Percentiles rank a stretch among this genome's conserved stretches.
Evolutionary conservation across 2,329 filamentous ascomycete species (phyloP).

Genomic region (Phyllosticta citrichinensis): DNA sequence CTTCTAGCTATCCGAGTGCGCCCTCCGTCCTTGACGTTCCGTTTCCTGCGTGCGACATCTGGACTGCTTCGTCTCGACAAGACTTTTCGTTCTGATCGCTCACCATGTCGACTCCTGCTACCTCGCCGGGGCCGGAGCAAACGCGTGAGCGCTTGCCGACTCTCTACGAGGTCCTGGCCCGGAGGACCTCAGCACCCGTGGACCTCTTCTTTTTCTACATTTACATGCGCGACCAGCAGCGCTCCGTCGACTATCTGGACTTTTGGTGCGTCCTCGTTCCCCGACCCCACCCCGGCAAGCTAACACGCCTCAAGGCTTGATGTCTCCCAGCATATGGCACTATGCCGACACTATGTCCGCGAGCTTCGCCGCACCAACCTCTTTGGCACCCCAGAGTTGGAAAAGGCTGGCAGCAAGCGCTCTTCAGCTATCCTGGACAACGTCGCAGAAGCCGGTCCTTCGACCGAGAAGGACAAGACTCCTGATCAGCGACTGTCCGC

Average conservation of each 20-base stretch:
- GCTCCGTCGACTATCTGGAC: slow-evolving; percentile 94
- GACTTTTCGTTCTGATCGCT: not conserved
- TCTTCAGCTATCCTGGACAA: slow-evolving; percentile 71
- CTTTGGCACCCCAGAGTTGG: slow-evolving; percentile 81
- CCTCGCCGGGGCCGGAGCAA: slow-evolving; percentile 11
- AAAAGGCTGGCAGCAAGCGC: slow-evolving; percentile 66
- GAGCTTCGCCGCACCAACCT: slow-evolving; percentile 89
- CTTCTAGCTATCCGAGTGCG: not conserved
- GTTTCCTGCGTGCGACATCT: not conserved
- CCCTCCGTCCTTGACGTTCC: not conserved
- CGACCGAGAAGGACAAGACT: slow-evolving; percentile 55
- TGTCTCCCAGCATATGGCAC: slow-evolving; percentile 96
- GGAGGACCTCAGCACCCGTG: slow-evolving; percentile 87
- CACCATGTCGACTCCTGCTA: slow-evolving; percentile 8
- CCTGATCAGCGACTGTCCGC: slow-evolving; percentile 86
- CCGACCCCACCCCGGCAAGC: not conserved
- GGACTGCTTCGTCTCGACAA: not conserved
- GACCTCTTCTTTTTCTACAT: slow-evolving; percentile 99
- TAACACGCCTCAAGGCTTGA: slow-evolving; percentile 63
- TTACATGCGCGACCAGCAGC: slow-evolving; percentile 97
- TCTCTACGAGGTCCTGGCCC: slow-evolving; percentile 88
- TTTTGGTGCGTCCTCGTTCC: slow-evolving; percentile 67
- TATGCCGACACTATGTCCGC: slow-evolving; percentile 94
- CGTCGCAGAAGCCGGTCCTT: slow-evolving; percentile 44
- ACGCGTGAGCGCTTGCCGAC: slow-evolving; percentile 80